These are phyloP conservation scores for Fusarium sp. DNA, from an alignment of 2,329 filamentous ascomycete genomes.

Conservation along the genomic window DNA sequence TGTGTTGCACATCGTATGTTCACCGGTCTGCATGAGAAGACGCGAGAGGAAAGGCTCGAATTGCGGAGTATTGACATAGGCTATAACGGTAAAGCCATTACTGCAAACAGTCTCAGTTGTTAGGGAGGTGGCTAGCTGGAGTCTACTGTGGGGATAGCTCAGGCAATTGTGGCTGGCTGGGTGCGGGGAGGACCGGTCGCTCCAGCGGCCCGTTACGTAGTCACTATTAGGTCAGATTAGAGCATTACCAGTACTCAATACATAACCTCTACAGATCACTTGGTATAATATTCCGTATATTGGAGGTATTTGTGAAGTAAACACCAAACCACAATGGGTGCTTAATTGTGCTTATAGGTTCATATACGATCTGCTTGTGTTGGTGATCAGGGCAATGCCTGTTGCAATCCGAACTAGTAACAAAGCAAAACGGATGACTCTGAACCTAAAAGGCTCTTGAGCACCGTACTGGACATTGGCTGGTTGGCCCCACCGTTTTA, in stretches of 20 bases:
- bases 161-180: not conserved
- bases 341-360: not conserved
- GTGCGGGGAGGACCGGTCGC: not conserved
- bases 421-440: too few species aligned
- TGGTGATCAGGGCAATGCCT: too few species aligned
- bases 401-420: too few species aligned
- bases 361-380: not conserved
- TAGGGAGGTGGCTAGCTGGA: not conserved
- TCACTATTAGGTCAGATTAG: not conserved
- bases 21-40: not conserved
- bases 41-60: not conserved
- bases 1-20: not conserved
- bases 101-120: not conserved
- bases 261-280: not conserved
- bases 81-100: not conserved
- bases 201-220: not conserved
- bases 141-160: not conserved
- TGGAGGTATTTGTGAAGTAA: not conserved
- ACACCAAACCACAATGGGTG: not conserved
- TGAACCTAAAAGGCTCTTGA: too few species aligned
- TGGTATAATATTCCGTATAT: not conserved
- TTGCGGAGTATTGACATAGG: not conserved
- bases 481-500: not conserved
- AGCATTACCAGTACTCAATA: not conserved
- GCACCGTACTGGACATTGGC: too few species aligned